Evolutionary conservation across 768 basidiomycete species (phyloP).

Genomic region (Strobilomyces echinocephalus): DNA sequence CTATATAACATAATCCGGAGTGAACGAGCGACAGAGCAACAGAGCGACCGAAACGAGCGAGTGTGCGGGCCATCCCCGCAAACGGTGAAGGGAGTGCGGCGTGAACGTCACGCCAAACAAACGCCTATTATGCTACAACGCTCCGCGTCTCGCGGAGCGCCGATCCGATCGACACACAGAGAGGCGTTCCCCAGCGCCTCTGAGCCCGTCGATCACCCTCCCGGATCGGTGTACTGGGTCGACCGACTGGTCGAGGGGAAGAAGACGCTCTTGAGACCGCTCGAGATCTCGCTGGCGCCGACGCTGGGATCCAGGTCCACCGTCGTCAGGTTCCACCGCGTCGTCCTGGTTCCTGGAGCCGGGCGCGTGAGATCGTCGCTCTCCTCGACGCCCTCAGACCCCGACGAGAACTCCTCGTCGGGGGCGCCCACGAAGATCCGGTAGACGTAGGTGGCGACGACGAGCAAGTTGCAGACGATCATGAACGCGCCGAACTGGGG

Average conservation of each 20-base stretch:
- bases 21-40: too few species aligned
- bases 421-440: background rate
- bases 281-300: background rate
- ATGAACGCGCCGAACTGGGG: background rate
- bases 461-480: slow-evolving; percentile 13
- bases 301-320: background rate
- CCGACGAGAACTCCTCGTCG: background rate
- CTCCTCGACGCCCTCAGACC: background rate
- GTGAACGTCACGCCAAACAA: too few species aligned
- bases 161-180: background rate
- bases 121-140: too few species aligned
- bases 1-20: too few species aligned
- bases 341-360: background rate
- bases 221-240: background rate
- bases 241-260: background rate
- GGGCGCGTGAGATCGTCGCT: background rate
- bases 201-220: background rate
- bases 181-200: background rate
- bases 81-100: too few species aligned
- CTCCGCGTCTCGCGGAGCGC: background rate
- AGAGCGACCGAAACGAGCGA: too few species aligned
- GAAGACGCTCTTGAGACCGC: background rate
- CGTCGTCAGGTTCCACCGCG: background rate
- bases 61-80: too few species aligned
- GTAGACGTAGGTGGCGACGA: slow-evolving; percentile 12